phyloP scores from a whole-genome alignment of 2,329 filamentous ascomycete genomes.

The Amesomyces nigricolor region DNA sequence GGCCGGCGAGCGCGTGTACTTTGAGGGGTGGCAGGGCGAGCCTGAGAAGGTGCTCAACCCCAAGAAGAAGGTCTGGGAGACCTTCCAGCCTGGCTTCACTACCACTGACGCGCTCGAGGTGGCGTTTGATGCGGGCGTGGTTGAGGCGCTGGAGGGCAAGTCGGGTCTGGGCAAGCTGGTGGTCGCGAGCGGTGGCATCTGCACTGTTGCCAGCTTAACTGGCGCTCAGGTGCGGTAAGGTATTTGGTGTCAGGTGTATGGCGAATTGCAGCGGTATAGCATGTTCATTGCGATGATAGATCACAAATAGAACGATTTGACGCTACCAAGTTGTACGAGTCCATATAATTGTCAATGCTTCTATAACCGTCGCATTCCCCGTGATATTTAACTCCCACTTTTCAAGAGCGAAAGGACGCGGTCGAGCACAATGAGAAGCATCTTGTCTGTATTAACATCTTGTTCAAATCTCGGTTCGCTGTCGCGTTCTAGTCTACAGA shows the following conservation, averaged over 20 bases:
- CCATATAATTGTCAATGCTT: no score
- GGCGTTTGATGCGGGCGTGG: constrained; percentile 73
- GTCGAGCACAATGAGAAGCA: no score
- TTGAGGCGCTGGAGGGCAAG: constrained; percentile 66
- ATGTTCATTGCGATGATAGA: not conserved
- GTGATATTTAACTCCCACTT: not conserved
- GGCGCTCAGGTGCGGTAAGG: constrained; percentile 74
- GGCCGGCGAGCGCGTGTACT: constrained; percentile 84
- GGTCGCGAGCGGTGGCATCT: constrained; percentile 71
- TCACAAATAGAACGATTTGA: constrained; percentile 3
- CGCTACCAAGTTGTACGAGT: not conserved
- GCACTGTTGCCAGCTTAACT: constrained; percentile 76
- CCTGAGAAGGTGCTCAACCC: constrained; percentile 92
- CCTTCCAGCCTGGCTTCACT: constrained; percentile 90
- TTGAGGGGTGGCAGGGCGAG: constrained; percentile 90
- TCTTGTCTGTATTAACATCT: no score
- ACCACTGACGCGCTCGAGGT: constrained; percentile 78
- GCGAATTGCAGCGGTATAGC: not conserved
- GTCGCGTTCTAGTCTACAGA: no score
- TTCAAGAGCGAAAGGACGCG: not conserved
- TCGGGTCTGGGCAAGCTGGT: constrained; percentile 63
- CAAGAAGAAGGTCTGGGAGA: constrained; percentile 99
- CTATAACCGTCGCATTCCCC: not conserved
- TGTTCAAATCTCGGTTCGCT: no score
- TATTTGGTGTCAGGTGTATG: not conserved